Evolutionary conservation across 306 rosid genomes (phyloP).

Genomic region (Hippophae gyantsensis): DNA sequence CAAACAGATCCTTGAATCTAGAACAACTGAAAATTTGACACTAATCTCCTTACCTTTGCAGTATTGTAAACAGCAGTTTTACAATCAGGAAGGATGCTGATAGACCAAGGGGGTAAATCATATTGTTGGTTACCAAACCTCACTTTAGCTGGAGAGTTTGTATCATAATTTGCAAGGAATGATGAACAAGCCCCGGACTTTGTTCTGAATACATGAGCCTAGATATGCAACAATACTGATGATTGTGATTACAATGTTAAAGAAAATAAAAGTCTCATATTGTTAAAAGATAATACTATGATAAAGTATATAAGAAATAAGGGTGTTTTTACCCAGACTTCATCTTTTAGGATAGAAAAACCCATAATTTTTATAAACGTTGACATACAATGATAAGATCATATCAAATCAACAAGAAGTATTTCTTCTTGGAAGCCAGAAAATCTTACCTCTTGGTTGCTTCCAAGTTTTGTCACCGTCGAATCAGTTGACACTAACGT

Average conservation of each 20-base stretch:
- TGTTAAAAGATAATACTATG: too few species aligned
- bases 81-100: constrained; percentile 94
- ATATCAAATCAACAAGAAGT: too few species aligned
- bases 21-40: background rate
- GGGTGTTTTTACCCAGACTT: too few species aligned
- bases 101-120: constrained; percentile 85
- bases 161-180: constrained; percentile 73
- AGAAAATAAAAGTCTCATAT: too few species aligned
- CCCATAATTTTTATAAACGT: too few species aligned
- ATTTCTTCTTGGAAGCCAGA: constrained; percentile 8
- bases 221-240: constrained; percentile 11
- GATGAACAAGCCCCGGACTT: constrained; percentile 58
- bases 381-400: too few species aligned
- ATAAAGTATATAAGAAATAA: too few species aligned
- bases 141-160: constrained; percentile 37
- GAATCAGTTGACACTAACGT: constrained; percentile 68
- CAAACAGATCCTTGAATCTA: background rate
- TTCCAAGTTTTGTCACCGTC: constrained; percentile 55
- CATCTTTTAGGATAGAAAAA: too few species aligned
- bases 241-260: constrained; percentile 7
- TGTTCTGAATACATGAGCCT: constrained; percentile 69
- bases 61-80: constrained; percentile 72
- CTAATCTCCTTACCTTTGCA: constrained; percentile 56
- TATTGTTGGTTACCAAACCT: constrained; percentile 51
- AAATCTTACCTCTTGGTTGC: constrained; percentile 50